These are phyloP conservation scores for Alisma plantagoaquatica DNA, from an alignment of 106 monocot genomes.

Conservation along the genomic window DNA sequence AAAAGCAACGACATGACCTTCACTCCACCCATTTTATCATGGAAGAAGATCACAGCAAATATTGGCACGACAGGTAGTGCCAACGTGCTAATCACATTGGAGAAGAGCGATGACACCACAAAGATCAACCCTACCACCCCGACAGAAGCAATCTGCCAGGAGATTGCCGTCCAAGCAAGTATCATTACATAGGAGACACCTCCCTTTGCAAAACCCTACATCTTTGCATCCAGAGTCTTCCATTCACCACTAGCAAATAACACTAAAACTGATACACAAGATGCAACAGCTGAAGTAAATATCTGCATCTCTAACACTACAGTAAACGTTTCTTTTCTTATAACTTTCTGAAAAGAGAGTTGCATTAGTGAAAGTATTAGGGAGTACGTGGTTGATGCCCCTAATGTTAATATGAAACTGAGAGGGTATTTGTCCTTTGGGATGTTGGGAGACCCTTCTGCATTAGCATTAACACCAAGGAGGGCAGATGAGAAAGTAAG, in stretches of 20 bases:
- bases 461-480: slow-evolving; percentile 8
- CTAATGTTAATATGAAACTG: slow-evolving; percentile 16
- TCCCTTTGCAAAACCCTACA: slow-evolving; percentile 11
- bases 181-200: slow-evolving; percentile 14
- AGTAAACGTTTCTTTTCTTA: slow-evolving; percentile 7
- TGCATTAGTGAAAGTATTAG: slow-evolving; percentile 24
- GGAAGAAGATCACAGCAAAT: slow-evolving; percentile 19
- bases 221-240: slow-evolving; percentile 6
- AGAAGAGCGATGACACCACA: slow-evolving; percentile 22
- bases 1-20: slow-evolving; percentile 17
- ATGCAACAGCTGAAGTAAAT: slow-evolving; percentile 7
- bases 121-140: slow-evolving; percentile 26
- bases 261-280: slow-evolving; percentile 7
- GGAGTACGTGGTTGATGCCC: slow-evolving; percentile 16
- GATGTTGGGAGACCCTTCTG: not conserved
- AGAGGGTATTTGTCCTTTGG: slow-evolving; percentile 3
- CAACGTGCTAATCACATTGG: slow-evolving; percentile 24
- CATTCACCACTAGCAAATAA: slow-evolving; percentile 21
- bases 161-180: slow-evolving; percentile 17
- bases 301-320: slow-evolving; percentile 23
- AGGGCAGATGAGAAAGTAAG: slow-evolving; percentile 17
- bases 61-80: slow-evolving; percentile 18
- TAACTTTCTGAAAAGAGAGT: slow-evolving; percentile 17
- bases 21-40: slow-evolving; percentile 19
- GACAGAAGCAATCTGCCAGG: slow-evolving; percentile 22